Evolutionary conservation across 345 rosid genomes (phyloP).

Genomic region (Aquilaria sinensis): DNA sequence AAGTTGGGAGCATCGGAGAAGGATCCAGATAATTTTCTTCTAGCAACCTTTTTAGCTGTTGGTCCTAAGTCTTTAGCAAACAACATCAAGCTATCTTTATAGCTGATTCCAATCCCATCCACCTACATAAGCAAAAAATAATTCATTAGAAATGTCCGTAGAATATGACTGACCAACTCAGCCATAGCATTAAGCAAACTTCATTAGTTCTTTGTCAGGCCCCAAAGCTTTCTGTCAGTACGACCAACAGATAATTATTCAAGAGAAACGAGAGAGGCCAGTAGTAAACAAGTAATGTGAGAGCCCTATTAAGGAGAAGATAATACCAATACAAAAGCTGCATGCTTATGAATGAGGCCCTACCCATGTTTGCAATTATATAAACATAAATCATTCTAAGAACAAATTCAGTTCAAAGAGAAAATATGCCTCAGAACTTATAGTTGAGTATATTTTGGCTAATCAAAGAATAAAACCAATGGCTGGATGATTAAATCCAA

Average conservation of each 20-base stretch:
- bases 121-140: slow-evolving; percentile 21
- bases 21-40: slow-evolving; percentile 27
- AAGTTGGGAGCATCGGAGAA: slow-evolving; percentile 14
- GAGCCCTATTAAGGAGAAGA: not conserved
- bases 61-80: slow-evolving; percentile 49
- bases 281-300: slow-evolving; percentile 1
- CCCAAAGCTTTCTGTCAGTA: not conserved
- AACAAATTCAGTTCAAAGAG: too few relatives aligned
- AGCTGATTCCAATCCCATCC: slow-evolving; percentile 26
- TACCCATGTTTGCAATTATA: too few relatives aligned
- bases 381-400: too few relatives aligned
- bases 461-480: too few relatives aligned
- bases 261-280: not conserved
- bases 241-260: not conserved
- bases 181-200: not conserved
- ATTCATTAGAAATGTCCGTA: not conserved
- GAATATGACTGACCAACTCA: not conserved
- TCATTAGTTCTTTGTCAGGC: not conserved
- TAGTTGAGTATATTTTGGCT: too few relatives aligned
- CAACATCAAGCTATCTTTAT: slow-evolving; percentile 33
- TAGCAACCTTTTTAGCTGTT: slow-evolving; percentile 35
- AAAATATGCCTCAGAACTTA: too few relatives aligned
- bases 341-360: too few relatives aligned
- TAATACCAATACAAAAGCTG: too few relatives aligned
- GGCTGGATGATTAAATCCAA: too few relatives aligned